phyloP scores from a whole-genome alignment of 2,329 filamentous ascomycete species.

The Scytalidium lignicola region DNA sequence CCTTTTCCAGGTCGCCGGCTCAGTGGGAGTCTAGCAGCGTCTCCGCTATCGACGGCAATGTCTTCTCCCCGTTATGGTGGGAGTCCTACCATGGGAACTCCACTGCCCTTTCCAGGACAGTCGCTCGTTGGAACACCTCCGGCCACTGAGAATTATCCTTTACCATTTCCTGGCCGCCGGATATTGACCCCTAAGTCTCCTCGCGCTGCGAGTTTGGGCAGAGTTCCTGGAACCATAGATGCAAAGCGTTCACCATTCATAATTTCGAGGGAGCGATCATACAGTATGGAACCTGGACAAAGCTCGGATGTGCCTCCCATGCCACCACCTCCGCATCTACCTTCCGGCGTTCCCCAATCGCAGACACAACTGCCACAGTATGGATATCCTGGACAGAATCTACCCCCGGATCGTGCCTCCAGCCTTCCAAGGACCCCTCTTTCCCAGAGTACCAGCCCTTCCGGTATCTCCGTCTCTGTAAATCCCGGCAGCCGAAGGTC shows the following conservation, averaged over 20 bases:
- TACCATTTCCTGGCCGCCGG: slow-evolving; percentile 22
- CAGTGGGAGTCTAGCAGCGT: slow-evolving; percentile 17
- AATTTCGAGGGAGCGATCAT: slow-evolving; percentile 34
- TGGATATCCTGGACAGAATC: slow-evolving; percentile 24
- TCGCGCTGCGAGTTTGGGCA: slow-evolving; percentile 45
- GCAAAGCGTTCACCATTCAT: slow-evolving; percentile 44
- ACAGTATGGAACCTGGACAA: slow-evolving; percentile 35
- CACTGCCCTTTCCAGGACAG: slow-evolving; percentile 17
- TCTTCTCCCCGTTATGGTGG: slow-evolving; percentile 18
- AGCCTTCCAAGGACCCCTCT: slow-evolving; percentile 21
- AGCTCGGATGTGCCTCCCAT: slow-evolving; percentile 38
- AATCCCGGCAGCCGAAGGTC: slow-evolving; percentile 34
- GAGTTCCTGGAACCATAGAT: slow-evolving; percentile 41
- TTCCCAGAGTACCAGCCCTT: slow-evolving; percentile 35
- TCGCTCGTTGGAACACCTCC: slow-evolving; percentile 14
- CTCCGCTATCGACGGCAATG: slow-evolving; percentile 16
- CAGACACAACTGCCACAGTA: slow-evolving; percentile 16
- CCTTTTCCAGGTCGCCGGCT: slow-evolving; percentile 11
- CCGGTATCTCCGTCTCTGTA: slow-evolving; percentile 42
- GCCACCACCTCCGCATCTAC: slow-evolving; percentile 26
- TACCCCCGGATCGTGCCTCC: background rate
- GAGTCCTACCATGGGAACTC: slow-evolving; percentile 15
- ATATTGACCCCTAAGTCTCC: slow-evolving; percentile 33
- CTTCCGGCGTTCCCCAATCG: background rate
- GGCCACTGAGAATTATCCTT: slow-evolving; percentile 14